Evolutionary conservation across 331 rosid species (phyloP), one percentile per base, ranked within the genome.

Genomic region (Quercus phellos): DNA sequence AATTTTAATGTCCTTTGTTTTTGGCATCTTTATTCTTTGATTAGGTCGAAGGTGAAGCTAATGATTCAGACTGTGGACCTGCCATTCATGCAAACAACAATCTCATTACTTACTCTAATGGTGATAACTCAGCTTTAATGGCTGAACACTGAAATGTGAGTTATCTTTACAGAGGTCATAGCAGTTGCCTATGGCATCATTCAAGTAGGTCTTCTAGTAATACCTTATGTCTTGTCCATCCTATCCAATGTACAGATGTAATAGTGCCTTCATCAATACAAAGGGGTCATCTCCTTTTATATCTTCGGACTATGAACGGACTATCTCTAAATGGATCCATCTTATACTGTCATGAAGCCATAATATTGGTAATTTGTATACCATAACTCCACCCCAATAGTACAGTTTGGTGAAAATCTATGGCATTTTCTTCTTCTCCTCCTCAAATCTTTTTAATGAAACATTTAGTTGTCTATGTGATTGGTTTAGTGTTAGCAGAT

Each of bases 171-270:
- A 75, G 34, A 60, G 74, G 88, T 80, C 77, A 58, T 55, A 68
- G 82, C 56, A 66, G 77, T 76, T 74, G 88, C 59, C 81, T 80
- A 61, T 59, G 80, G 77, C 85, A 32, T 78, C 72, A 59, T 80
- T 78, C 70, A 67, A 63, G 78, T 88, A 59, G 85, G 84, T 74
- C 85, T 85, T 80, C 21, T 76, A 71, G 89, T 83, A 68, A 78
- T 79, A 78, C 75, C 79, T 70, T 78, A 81, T 69, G 38, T 84
- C 78, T 81, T 77, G 88, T 77, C 16, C 56, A 78, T 86, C 83
- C 82, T 46, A 76, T 86, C 83, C 83, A 80, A 74, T 93, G 95
- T 90, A 87, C 95, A 87, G 90, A 63, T 86, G 88, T 84, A 84
- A 82, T 85, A 73, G 81, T 80, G 86, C 84, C 81, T 76, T 78